phyloP scores from a whole-genome alignment of 176 grass and related monocot species.

The Oryza rufipogon region DNA sequence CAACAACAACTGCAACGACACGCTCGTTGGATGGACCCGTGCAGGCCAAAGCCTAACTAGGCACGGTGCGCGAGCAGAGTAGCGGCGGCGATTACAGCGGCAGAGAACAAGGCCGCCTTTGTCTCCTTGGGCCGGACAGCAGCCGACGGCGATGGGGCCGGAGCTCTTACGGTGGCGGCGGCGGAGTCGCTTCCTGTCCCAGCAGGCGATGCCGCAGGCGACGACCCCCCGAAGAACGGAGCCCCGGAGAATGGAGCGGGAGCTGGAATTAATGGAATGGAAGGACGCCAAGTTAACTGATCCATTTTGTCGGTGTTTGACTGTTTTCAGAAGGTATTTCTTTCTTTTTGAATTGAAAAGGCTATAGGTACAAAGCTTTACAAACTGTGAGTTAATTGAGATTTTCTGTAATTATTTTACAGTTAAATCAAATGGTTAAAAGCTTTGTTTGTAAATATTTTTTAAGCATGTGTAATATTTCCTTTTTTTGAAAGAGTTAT shows the following conservation, averaged over 20 bases:
- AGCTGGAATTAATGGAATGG: conserved; percentile 21
- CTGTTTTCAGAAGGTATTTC: no score
- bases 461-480: no score
- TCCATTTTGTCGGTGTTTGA: background rate
- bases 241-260: conserved; percentile 37
- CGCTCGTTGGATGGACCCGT: background rate
- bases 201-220: conserved; percentile 38
- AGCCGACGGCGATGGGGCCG: conserved; percentile 43
- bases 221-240: conserved; percentile 4
- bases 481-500: no score
- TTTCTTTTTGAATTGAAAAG: no score
- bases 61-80: conserved; percentile 6
- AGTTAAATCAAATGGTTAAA: no score
- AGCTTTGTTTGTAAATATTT: no score
- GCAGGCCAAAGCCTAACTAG: background rate
- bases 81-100: background rate
- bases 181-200: conserved; percentile 18
- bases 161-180: conserved; percentile 11
- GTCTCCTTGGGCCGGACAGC: conserved; percentile 12
- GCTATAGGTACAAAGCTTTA: no score
- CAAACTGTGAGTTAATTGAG: no score
- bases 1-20: background rate
- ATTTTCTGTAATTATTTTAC: no score
- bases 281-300: background rate
- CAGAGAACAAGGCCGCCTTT: background rate